Evolutionary conservation across 2,329 filamentous ascomycete species (phyloP), one percentile per base, ranked within the genome.

Genomic region (Apiospora sp.): DNA sequence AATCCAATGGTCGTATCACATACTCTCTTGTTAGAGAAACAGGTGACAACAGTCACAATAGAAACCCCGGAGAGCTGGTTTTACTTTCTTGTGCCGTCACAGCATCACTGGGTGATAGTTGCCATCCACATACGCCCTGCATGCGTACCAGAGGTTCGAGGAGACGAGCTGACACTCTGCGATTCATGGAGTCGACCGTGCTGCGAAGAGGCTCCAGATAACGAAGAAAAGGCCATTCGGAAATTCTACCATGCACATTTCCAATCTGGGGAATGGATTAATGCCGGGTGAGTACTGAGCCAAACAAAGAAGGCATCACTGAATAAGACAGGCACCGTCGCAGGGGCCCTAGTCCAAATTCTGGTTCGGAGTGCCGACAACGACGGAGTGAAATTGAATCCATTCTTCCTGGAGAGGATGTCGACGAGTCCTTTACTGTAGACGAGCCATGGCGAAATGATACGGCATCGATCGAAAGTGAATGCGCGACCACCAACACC

Each of bases 1-100:
- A 51, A 27, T 51, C 16, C n/a, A 27, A 51, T 51, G n/a, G n/a
- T 27, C 22, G n/a, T 51, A 51, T 24, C n/a, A 51, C n/a, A 51
- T 51, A 51, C 49, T 51, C n/a, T 51, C 22, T 51, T 51, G n/a
- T 51, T 51, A 51, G 10, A 51, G 49, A 51, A 51, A 51, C n/a
- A 51, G 49, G 49, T 51, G n/a, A 51, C n/a, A 51, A 51, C n/a
- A 24, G 49, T 51, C 10, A 51, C 8, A 24, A 51, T 51, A 51
- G n/a, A 51, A 24, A 51, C 49, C n/a, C n/a, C 49, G 49, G 49
- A 51, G 49, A 51, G 49, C 49, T 51, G 49, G 49, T 51, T 51
- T 51, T 51, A 51, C n/a, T 51, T 51, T 27, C 49, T 51, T 13
- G 22, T 51, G n/a, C 49, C 49, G 49, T 51, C n/a, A 51, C 49